phyloP scores from a whole-genome alignment of 495 filamentous ascomycete genomes.

The Evernia prunastri region DNA sequence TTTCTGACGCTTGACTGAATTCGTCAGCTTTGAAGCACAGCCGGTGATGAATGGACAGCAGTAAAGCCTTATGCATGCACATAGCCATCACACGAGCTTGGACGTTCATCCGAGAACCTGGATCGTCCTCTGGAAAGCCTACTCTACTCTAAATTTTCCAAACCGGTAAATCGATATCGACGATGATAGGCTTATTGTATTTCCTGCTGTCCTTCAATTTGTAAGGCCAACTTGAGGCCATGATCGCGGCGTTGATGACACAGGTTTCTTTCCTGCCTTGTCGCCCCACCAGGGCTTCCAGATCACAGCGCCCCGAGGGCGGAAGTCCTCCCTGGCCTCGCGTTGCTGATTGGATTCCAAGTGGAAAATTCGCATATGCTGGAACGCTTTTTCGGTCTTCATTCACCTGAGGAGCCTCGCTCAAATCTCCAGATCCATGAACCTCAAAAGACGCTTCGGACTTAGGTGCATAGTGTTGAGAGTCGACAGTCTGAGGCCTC shows the following conservation, averaged over 20 bases:
- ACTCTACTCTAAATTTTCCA: background rate
- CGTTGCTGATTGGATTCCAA: constrained; percentile 14
- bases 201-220: constrained; percentile 43
- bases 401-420: background rate
- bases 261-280: constrained; percentile 61
- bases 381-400: background rate
- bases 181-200: constrained; percentile 69
- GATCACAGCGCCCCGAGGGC: constrained; percentile 36
- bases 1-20: background rate
- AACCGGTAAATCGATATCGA: constrained; percentile 69
- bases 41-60: background rate
- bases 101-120: background rate
- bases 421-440: background rate
- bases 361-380: background rate
- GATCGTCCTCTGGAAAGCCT: background rate
- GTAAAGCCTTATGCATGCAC: constrained; percentile 4
- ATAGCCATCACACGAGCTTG: background rate
- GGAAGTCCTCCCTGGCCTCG: constrained; percentile 36
- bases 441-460: background rate
- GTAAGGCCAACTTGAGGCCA: constrained; percentile 61
- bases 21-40: background rate
- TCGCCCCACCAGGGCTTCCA: constrained; percentile 36
- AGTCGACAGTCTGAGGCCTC: background rate
- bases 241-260: constrained; percentile 69
- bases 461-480: background rate